A percentile compares a stretch with the other conserved stretches of the same genome.
Evolutionary conservation across 257 asterid species (phyloP).

Genomic region (Galeopsis tetrahit): DNA sequence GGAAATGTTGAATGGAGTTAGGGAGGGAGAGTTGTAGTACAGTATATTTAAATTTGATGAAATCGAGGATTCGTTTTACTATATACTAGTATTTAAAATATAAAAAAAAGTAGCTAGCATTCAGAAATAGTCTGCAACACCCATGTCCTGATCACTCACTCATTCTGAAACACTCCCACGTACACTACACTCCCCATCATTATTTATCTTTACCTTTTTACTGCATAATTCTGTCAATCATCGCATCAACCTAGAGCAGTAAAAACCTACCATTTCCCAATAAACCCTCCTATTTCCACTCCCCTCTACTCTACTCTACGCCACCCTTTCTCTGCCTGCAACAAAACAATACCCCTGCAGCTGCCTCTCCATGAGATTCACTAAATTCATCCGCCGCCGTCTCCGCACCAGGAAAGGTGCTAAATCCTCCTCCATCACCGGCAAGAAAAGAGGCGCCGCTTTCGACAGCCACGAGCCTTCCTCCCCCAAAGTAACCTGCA

Average conservation of each 20-base stretch:
- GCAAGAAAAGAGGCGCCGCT: slow-evolving; percentile 53
- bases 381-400: slow-evolving; percentile 61
- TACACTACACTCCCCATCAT: slow-evolving; percentile 2
- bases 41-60: no score
- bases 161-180: slow-evolving; percentile 28
- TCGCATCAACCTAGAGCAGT: slow-evolving; percentile 33
- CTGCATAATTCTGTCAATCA: slow-evolving; percentile 26
- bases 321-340: background rate
- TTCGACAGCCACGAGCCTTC: slow-evolving; percentile 81
- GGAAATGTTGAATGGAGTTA: no score
- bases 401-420: slow-evolving; percentile 55
- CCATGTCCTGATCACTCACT: slow-evolving; percentile 37
- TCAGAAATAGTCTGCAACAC: slow-evolving; percentile 29
- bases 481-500: slow-evolving; percentile 92
- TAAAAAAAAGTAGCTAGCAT: no score
- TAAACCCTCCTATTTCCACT: slow-evolving; percentile 22
- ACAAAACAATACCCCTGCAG: slow-evolving; percentile 3
- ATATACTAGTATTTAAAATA: no score
- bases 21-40: no score
- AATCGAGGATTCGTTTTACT: no score
- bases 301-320: background rate
- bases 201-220: slow-evolving; percentile 14
- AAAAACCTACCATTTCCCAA: slow-evolving; percentile 22
- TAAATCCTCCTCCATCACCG: slow-evolving; percentile 34
- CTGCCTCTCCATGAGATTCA: slow-evolving; percentile 42